These are phyloP conservation scores for Strobilomyces echinocephalus DNA, from an alignment of 768 basidiomycete genomes.

Conservation along the genomic window DNA sequence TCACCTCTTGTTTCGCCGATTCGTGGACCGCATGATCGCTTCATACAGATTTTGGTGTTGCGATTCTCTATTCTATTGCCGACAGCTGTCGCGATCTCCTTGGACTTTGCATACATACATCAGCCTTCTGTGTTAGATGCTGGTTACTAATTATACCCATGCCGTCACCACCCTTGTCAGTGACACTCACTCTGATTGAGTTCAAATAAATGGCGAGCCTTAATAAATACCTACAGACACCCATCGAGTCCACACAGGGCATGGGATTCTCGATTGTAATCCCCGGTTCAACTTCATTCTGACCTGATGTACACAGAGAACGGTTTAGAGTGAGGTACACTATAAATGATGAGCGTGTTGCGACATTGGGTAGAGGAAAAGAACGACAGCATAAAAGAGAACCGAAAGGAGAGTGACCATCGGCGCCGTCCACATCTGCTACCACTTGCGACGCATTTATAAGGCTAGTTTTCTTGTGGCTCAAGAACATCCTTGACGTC, in stretches of 20 bases:
- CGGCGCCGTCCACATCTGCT: neutral
- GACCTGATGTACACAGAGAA: slow-evolving; percentile 16
- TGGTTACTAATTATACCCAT: too few relatives aligned
- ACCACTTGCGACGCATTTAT: neutral
- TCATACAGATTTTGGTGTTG: neutral
- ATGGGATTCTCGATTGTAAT: neutral
- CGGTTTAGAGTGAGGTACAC: slow-evolving; percentile 10
- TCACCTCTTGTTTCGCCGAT: too few relatives aligned
- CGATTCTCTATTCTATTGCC: too few relatives aligned
- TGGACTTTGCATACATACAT: too few relatives aligned
- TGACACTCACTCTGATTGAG: too few relatives aligned
- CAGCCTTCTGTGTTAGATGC: too few relatives aligned
- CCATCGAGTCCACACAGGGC: neutral
- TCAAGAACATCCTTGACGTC: neutral
- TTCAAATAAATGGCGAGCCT: too few relatives aligned
- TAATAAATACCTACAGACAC: neutral
- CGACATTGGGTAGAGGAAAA: neutral
- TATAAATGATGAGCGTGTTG: slow-evolving; percentile 6
- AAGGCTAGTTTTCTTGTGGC: slow-evolving; percentile 2
- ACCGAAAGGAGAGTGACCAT: neutral
- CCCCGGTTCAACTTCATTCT: slow-evolving; percentile 1
- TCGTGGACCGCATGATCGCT: neutral
- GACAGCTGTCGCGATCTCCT: too few relatives aligned
- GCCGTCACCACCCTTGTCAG: too few relatives aligned
- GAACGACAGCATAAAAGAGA: slow-evolving; percentile 3